Evolutionary conservation across 2,329 filamentous ascomycete species (phyloP), one percentile per base, ranked within the genome.

Genomic region (Penicillium glabrum): DNA sequence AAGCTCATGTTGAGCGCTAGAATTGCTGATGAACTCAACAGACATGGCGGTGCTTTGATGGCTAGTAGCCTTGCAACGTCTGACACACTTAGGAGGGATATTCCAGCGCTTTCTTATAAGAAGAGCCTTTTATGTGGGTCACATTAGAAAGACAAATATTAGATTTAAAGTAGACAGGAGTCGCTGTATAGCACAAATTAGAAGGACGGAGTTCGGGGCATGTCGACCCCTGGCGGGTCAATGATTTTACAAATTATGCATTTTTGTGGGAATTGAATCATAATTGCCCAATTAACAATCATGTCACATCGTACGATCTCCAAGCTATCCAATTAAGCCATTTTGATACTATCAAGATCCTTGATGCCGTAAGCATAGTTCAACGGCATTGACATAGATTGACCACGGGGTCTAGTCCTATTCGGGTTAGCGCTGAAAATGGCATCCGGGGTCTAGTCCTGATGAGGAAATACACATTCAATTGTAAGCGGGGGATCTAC

Each of bases 371-470:
- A 39, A 19, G 35, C 35, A 39, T 39, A 39, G 35, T 39, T 39
- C 33, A 27, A 48, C 26, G 24, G 8, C 46, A 35, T 16, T 14
- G 24, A 21, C 24, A 51, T 31, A 26, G 24, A 46, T 33, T 26
- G 19, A 37, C 26, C 39, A 49, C 47, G 47, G 47, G 47, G 47
- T 50, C 47, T 50, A 50, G 47, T 50, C 47, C 51, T 46, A 43
- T 46, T 51, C 21, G n/a, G 41, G 47, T 23, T 51, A 56, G 47
- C 7, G 19, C 11, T 5, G 10, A 7, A 6, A 27, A 3, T n/a
- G 47, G 9, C 26, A 24, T 54, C 31, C 64, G 64, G 65, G 49
- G 62, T 62, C 63, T 68, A 68, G 65, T 67, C 65, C 60, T 49
- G 3, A 61, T 65, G 54, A 1, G 58, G 60, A 21, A 56, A 46